Evolutionary conservation across 2,329 filamentous ascomycete genomes (phyloP).

Genomic region (Lachnellula hyalina): DNA sequence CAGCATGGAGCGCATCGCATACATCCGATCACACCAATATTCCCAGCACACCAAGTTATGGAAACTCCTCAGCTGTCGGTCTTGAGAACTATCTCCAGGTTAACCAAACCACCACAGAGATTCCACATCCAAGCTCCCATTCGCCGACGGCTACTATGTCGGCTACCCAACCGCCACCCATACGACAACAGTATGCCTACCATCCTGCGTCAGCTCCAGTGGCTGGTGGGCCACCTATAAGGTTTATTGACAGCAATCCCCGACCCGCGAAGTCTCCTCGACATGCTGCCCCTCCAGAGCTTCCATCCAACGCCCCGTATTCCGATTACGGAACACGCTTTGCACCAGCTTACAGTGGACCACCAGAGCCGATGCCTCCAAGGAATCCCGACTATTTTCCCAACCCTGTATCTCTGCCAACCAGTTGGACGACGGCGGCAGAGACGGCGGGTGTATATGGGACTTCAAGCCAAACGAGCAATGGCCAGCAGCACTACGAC

Average conservation of each 20-base stretch:
- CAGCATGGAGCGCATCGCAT: slow-evolving; percentile 24
- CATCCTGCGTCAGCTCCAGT: slow-evolving; percentile 14
- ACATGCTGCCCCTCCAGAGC: slow-evolving; percentile 25
- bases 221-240: slow-evolving; percentile 10
- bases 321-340: slow-evolving; percentile 22
- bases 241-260: slow-evolving; percentile 29
- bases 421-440: slow-evolving; percentile 23
- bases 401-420: slow-evolving; percentile 14
- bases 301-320: slow-evolving; percentile 18
- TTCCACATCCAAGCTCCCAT: slow-evolving; percentile 14
- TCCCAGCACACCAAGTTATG: slow-evolving; percentile 24
- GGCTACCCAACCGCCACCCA: slow-evolving; percentile 7
- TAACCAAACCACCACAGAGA: slow-evolving; percentile 19
- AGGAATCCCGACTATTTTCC: slow-evolving; percentile 24
- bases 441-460: slow-evolving; percentile 20
- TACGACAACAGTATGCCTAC: slow-evolving; percentile 18
- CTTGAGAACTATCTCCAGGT: slow-evolving; percentile 27
- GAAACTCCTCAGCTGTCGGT: slow-evolving; percentile 11
- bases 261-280: slow-evolving; percentile 30
- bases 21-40: slow-evolving; percentile 24
- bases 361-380: slow-evolving; percentile 14
- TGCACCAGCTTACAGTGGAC: slow-evolving; percentile 18
- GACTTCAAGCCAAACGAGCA: slow-evolving; percentile 10
- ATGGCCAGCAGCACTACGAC: slow-evolving; percentile 21
- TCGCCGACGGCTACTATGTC: slow-evolving; percentile 15